These are phyloP conservation scores for Penicillium vulpinum DNA, from an alignment of 2,329 filamentous ascomycete genomes.

Conservation along the genomic window DNA sequence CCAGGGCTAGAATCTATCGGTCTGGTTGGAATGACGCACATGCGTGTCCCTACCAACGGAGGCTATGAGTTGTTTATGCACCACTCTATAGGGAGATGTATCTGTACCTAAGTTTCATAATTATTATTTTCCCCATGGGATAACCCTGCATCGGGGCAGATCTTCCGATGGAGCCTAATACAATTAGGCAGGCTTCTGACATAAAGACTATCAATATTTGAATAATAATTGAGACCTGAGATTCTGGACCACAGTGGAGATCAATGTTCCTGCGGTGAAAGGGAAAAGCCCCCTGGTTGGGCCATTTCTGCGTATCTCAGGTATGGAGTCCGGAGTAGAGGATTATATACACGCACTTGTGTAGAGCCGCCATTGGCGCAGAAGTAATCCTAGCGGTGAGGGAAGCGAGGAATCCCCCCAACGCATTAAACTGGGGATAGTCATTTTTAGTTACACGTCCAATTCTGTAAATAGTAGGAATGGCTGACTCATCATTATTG, in stretches of 20 bases:
- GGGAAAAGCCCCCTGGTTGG: background rate
- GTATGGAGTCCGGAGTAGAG: background rate
- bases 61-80: conserved; percentile 10
- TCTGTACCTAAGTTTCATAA: conserved; percentile 1
- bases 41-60: conserved; percentile 1
- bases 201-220: background rate
- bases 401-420: conserved; percentile 5
- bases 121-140: background rate
- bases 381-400: conserved; percentile 3
- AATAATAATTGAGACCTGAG: conserved; percentile 3
- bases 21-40: conserved; percentile 10
- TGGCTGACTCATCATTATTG: conserved; percentile 29
- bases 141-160: conserved; percentile 3
- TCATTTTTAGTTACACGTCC: background rate
- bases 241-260: conserved; percentile 10
- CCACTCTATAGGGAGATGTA: background rate
- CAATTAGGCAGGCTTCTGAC: background rate
- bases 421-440: background rate
- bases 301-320: background rate
- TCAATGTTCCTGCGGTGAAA: conserved; percentile 8
- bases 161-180: conserved; percentile 9
- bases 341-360: background rate
- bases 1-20: conserved; percentile 8
- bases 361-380: conserved; percentile 11
- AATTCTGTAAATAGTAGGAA: conserved; percentile 13